Base-by-base conservation (phyloP, 345 rosid species). In the Arabis hirsuta region DNA sequence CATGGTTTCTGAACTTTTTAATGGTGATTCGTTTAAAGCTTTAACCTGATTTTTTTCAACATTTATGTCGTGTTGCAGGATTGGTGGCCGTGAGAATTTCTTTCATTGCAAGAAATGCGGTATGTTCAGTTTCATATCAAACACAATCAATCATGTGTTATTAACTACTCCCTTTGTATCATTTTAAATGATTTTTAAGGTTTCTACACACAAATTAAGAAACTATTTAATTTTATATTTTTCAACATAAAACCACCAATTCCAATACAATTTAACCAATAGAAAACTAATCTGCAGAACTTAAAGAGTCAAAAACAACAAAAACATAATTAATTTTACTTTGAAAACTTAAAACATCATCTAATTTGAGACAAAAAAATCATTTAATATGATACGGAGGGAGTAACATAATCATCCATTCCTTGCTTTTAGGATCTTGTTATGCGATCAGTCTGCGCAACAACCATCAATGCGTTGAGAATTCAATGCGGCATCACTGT, bases 401-500 rank as follows among this genome's bases (percentile, higher is more conserved):
- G n/a, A n/a, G n/a, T n/a, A 8, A 2, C 43, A 2, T 5, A 9
- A 14, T 2, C 12, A 16, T 70, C 4, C 7, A 2, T 41, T 26
- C 45, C 12, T 44, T 64, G 48, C 38, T 64, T 48, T 36, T 44
- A 94, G 98, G 93, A 71, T 84, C 97, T 66, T 95, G 99, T 84
- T 95, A 95, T 79, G 65, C 89, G 3, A 79, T 38, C 42, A 58
- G 71, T 56, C 80, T 95, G 77, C 90, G 57, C 2, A 75, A 84
- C 81, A 91, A 95, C 73, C 99, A 95, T 86, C 81, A 67, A 0
- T 95, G 99, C 16, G 87, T 95, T 62, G 99, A 95, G 86, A 79
- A 95, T 82, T 95, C 99, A 20, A 95, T 95, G 99, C 86, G 81
- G 52, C 99, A 95, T 74, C 97, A 95, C 77, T 95, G 99, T 80